Percentiles rank a stretch among this genome's conserved stretches.
Conservation (phyloP, 441 rosid species). For the Gossypium schwendimanii region DNA sequence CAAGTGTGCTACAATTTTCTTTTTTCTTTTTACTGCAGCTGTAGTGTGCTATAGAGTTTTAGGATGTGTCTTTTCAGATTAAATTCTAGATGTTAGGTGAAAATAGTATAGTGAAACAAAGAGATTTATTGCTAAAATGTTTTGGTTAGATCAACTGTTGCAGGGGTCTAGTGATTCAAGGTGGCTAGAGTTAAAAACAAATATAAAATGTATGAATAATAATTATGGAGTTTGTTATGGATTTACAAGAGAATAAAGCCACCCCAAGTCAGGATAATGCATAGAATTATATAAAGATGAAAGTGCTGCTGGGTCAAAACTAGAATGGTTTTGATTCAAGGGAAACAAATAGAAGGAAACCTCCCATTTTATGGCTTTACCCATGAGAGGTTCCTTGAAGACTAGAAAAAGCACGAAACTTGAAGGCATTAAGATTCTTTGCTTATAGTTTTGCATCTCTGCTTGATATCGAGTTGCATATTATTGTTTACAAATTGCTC, state of each 20-base stretch:
- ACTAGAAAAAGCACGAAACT: not conserved
- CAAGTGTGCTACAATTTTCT: not conserved
- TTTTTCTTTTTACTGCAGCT: no score
- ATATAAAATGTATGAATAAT: not conserved
- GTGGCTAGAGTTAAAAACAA: not conserved
- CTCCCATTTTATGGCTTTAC: not conserved
- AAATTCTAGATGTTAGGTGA: not conserved
- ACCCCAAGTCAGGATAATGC: not conserved
- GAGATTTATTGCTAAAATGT: not conserved
- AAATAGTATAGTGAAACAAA: not conserved
- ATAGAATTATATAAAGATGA: not conserved
- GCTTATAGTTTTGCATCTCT: not conserved
- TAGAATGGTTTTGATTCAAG: slow-evolving; percentile 3
- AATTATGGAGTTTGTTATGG: slow-evolving; percentile 6
- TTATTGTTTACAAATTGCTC: not conserved
- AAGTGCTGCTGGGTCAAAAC: not conserved
- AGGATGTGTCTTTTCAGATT: not conserved
- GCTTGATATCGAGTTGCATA: not conserved
- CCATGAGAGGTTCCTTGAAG: not conserved
- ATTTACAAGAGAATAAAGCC: not conserved
- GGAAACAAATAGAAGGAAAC: not conserved
- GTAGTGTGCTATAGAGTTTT: not conserved
- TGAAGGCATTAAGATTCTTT: not conserved
- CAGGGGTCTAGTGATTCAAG: not conserved
- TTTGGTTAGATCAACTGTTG: slow-evolving; percentile 5